phyloP scores from a whole-genome alignment of 2,329 filamentous ascomycete genomes.

The Penicillium hordei region DNA sequence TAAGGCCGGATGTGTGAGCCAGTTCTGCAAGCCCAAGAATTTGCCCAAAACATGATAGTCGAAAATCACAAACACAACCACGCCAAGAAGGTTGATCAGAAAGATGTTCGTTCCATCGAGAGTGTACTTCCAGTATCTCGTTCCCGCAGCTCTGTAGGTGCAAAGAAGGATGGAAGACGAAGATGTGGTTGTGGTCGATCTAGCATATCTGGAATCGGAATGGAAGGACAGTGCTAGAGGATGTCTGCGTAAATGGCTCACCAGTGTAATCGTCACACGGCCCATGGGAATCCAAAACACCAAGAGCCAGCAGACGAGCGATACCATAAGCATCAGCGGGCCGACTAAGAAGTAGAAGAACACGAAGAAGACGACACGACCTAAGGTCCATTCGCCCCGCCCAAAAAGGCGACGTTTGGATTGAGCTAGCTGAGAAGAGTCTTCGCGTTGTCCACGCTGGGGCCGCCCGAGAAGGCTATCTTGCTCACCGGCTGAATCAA shows the following conservation, averaged over 20 bases:
- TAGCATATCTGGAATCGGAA: slow-evolving; percentile 74
- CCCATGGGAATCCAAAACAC: slow-evolving; percentile 99
- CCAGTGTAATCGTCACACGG: slow-evolving; percentile 84
- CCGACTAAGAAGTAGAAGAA: slow-evolving; percentile 94
- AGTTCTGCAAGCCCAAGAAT: slow-evolving; percentile 66
- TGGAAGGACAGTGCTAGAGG: slow-evolving; percentile 92
- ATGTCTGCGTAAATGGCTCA: slow-evolving; percentile 88
- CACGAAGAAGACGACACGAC: slow-evolving; percentile 90
- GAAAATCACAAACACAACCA: slow-evolving; percentile 92
- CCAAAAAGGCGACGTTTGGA: slow-evolving; percentile 88
- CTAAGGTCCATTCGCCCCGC: slow-evolving; percentile 91
- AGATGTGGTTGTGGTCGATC: slow-evolving; percentile 66
- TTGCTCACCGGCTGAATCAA: slow-evolving; percentile 85
- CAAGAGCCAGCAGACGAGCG: slow-evolving; percentile 87
- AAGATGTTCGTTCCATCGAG: slow-evolving; percentile 98
- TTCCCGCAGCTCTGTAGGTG: slow-evolving; percentile 91
- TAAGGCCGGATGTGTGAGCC: slow-evolving; percentile 78
- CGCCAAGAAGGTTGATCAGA: slow-evolving; percentile 90
- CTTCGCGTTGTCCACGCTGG: slow-evolving; percentile 51
- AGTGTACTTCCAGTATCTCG: slow-evolving; percentile 99
- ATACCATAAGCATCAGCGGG: slow-evolving; percentile 81
- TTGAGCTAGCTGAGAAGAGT: slow-evolving; percentile 44
- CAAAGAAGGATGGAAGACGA: slow-evolving; percentile 88
- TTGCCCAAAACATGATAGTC: slow-evolving; percentile 81
- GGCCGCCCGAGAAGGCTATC: slow-evolving; percentile 79